Evolutionary conservation across 345 rosid genomes (phyloP), one percentile per base, ranked within the genome.

Genomic region (Populus ilicifolia): DNA sequence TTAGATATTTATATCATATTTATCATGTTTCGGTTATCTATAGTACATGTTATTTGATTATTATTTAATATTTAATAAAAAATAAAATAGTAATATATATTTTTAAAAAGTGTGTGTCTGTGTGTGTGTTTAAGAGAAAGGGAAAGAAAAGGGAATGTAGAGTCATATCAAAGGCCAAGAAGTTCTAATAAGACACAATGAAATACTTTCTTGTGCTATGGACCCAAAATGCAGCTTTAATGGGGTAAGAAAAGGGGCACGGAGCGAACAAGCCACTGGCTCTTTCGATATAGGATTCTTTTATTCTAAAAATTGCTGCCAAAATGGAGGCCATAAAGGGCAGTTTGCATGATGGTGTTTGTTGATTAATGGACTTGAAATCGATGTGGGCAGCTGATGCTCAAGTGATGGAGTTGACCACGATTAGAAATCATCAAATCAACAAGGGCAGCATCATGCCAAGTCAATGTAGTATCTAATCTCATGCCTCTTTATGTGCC

Each of bases 271-370:
- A 70, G 69, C 23, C 75, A 85, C 54, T 14, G 16, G 6, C 11
- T 35, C 69, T 72, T 72, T 64, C 27, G 68, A 41, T 74, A 41
- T 75, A 61, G 81, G 84, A 86, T 83, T 78, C 89, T 79, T 79
- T 73, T 35, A 44, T 17, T 71, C 79, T 29, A 65, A 80, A 79
- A 63, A 36, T 35, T 84, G 85, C 80, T 71, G 65, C 88, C 84
- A 76, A 75, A 33, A 17, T 69, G 84, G 88, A 78, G 78, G 80
- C 80, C 83, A 74, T 39, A 84, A 82, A 82, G 84, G 70, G 64
- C 29, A 63, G 39, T 20, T 16, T 68, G 7, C 38, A 86, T 77
- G 38, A 86, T 79, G 39, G 72, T 79, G 90, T 73, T 82, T 69
- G 69, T 69, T 56, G 48, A 30, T 41, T 33, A 71, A 50, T 43